phyloP scores from a whole-genome alignment of 2,329 filamentous ascomycete species.

The Anthostomella pinea region DNA sequence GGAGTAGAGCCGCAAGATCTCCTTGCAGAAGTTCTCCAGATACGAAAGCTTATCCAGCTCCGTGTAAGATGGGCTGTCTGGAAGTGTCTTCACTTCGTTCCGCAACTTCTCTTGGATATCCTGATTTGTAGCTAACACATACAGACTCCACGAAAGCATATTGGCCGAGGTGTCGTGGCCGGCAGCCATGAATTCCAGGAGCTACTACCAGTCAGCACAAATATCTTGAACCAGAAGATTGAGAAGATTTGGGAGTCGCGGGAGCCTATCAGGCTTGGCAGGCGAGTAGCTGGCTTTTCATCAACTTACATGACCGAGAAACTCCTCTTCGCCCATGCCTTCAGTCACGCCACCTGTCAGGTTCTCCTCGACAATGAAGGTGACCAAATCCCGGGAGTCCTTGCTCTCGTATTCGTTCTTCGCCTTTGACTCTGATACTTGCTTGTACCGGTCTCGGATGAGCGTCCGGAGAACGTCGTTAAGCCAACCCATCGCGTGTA shows the following conservation, averaged over 20 bases:
- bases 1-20: too few relatives aligned
- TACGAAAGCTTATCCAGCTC: too few relatives aligned
- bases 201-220: constrained; percentile 1
- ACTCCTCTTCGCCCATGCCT: constrained; percentile 27
- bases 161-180: constrained; percentile 39
- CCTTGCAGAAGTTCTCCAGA: too few relatives aligned
- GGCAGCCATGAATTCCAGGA: constrained; percentile 36
- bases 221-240: not conserved
- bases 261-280: too few relatives aligned
- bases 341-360: constrained; percentile 5
- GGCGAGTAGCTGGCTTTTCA: too few relatives aligned
- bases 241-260: not conserved
- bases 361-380: constrained; percentile 10
- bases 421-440: not conserved
- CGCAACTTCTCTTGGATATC: constrained; percentile 33
- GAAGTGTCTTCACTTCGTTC: too few relatives aligned
- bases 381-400: constrained; percentile 7
- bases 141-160: constrained; percentile 33
- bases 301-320: constrained; percentile 23
- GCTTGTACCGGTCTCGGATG: not conserved
- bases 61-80: too few relatives aligned
- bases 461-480: constrained; percentile 4
- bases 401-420: constrained; percentile 3
- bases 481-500: constrained; percentile 12
- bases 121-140: constrained; percentile 32